Base-by-base conservation (phyloP, 805 yeast species). In the Starmera quercuum region DNA sequence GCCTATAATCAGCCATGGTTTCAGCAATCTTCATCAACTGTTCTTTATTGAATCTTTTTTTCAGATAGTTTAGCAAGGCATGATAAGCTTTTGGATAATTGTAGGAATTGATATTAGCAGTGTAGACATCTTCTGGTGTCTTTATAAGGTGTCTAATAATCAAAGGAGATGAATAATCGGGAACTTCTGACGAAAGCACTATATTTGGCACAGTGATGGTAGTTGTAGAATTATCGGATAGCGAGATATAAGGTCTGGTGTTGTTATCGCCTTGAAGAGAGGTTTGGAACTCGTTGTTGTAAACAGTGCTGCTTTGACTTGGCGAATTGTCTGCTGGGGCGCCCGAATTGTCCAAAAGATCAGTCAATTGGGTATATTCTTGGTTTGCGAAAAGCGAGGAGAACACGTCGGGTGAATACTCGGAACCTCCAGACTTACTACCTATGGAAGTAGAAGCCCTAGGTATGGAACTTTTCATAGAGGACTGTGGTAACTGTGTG, bases 71-170 rank as follows among this genome's bases (percentile, higher is more conserved):
- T 47, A 85, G 71, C 27, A 90, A 66, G 30, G 78, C 77, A 58
- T 86, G 96, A 54, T 83, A 90, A 4, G 95, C 96, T n/a, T 84
- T 81, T 1, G 95, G 90, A 49, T 92, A 90, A n/a, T 88, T 74
- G 51, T 83, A 90, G 1, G 97, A 96, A 30, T 65, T 69, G 9
- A 64, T 68, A n/a, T 86, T 83, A 26, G 75, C 66, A 8, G 78
- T 75, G 57, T 92, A 92, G n/a, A 90, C 82, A 44, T 83, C 90
- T 47, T 76, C 77, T 0, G 92, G 90, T 35, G 78, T 71, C 54
- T 63, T 72, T 39, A 74, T 73, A 12, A 74, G 57, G 48, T 76
- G 78, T 39, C 79, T 67, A 36, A 75, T 61, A 10, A 71, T 62
- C 37, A 76, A 50, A 6, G 83, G 83, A 4, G 78, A 67, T 4